These are phyloP conservation scores for Leishmania amazonensis DNA, from an alignment of 208 protist genomes.

Conservation along the genomic window DNA sequence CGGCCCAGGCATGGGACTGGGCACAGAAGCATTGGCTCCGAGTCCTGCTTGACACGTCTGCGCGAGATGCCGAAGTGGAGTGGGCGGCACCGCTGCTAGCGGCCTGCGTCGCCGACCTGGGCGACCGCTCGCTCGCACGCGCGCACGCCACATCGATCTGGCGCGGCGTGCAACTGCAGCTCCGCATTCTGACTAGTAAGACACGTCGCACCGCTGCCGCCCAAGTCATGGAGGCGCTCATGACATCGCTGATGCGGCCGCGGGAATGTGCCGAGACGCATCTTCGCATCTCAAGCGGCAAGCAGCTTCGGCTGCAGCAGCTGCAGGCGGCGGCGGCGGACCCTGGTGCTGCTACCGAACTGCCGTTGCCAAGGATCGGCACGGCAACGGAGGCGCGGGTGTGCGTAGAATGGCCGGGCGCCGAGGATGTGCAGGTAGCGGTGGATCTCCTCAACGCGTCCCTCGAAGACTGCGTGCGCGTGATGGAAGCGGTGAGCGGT, in stretches of 20 bases:
- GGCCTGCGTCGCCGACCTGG: slow-evolving; percentile 40
- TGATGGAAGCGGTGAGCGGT: neutral
- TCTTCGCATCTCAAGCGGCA: neutral
- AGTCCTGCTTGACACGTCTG: slow-evolving; percentile 27
- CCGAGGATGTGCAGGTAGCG: slow-evolving; percentile 15
- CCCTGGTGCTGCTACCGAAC: neutral
- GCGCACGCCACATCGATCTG: slow-evolving; percentile 11
- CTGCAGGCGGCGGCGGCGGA: neutral
- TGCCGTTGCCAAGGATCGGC: slow-evolving; percentile 2
- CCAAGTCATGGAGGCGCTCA: slow-evolving; percentile 9
- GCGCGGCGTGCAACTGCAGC: slow-evolving; percentile 16
- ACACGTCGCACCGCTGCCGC: slow-evolving; percentile 11
- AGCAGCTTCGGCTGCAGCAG: neutral
- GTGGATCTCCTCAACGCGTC: slow-evolving; percentile 19
- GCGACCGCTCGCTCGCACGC: slow-evolving; percentile 15
- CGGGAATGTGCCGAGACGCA: neutral
- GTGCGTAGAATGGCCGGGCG: slow-evolving; percentile 15
- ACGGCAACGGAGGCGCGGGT: slow-evolving; percentile 15
- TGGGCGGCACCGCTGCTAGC: slow-evolving; percentile 49
- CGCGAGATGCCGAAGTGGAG: slow-evolving; percentile 31
- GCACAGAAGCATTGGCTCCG: slow-evolving; percentile 39
- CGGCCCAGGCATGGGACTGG: slow-evolving; percentile 40
- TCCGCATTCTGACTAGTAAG: slow-evolving; percentile 25
- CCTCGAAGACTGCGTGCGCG: slow-evolving; percentile 12
- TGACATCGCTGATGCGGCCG: slow-evolving; percentile 22